Base-by-base conservation (phyloP, 345 rosid genomes). In the Arabidopsis arenosa region DNA sequence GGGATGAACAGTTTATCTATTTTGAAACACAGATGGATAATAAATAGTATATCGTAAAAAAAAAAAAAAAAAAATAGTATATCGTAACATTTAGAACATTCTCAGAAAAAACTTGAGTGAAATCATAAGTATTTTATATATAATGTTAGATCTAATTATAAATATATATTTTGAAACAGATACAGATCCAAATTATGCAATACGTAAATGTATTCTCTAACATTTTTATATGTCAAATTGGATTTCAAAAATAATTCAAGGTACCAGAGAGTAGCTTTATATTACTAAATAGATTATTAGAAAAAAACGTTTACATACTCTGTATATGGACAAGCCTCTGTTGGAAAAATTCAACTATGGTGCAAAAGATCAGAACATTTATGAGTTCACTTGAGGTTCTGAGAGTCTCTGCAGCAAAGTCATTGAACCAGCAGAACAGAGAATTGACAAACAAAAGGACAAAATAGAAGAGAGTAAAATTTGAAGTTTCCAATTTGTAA, bases 381-480 rank as follows among this genome's bases (percentile, higher is more conserved):
- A 77, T 77, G 72, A 77, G 48, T 57, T 77, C 76, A 65, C 63
- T 63, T 70, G 72, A 77, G 45, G 40, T 55, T 55, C 66, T 63
- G 72, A 70, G 54, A 64, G 32, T 28, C 36, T 56, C 72, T 64
- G 61, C 72, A 77, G 49, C 51, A 23, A 63, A 39, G 72, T 77
- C 72, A 56, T 10, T 56, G 67, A 45, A 55, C 39, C 21, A 56
- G 67, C 72, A 70, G 55, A 64, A 39, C 62, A 77, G 55, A 64
- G 67, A 77, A 63, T 70, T 77, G 55, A 77, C 72, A 70, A 77
- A 77, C 76, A 40, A 58, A 66, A 78, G 51, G 77, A 72, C 81
- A 66, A 78, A 67, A 77, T 6, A 7, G 54, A 56, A 69, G 32
- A 9, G 10, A 15, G 35, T 5, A n/a, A 53, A 67, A 1, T 6